A percentile compares a stretch with the other conserved stretches of the same genome.
Conservation (phyloP, 495 filamentous ascomycete genomes). For the Tetracladium setigerum region DNA sequence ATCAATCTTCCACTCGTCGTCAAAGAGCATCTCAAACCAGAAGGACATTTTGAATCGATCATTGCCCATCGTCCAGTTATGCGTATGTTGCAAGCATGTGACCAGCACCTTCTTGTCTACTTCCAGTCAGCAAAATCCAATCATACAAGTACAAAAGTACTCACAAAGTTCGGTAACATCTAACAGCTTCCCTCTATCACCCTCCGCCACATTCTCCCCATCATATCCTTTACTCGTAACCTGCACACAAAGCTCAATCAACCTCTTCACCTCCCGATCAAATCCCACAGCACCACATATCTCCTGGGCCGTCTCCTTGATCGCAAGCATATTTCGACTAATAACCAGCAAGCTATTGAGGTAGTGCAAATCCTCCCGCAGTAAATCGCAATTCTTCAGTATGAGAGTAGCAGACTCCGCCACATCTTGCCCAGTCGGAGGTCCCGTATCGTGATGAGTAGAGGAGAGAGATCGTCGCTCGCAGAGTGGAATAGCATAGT, state of each 20-base stretch:
- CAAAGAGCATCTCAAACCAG: slow-evolving; percentile 77
- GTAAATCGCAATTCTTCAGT: slow-evolving; percentile 61
- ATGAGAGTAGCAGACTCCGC: slow-evolving; percentile 65
- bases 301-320: slow-evolving; percentile 76
- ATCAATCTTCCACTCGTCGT: slow-evolving; percentile 39
- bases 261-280: slow-evolving; percentile 73
- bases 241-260: slow-evolving; percentile 76
- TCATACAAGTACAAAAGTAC: slow-evolving; percentile 7
- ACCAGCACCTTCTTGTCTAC: slow-evolving; percentile 82
- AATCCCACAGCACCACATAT: slow-evolving; percentile 72
- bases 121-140: slow-evolving; percentile 5
- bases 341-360: slow-evolving; percentile 81
- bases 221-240: slow-evolving; percentile 88
- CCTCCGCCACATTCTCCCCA: slow-evolving; percentile 71
- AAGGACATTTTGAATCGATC: slow-evolving; percentile 86
- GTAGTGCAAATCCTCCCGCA: slow-evolving; percentile 76
- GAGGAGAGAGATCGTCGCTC: slow-evolving; percentile 53
- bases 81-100: slow-evolving; percentile 80
- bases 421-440: slow-evolving; percentile 32
- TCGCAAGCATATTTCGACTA: slow-evolving; percentile 75
- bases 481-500: slow-evolving; percentile 51
- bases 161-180: slow-evolving; percentile 49
- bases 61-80: slow-evolving; percentile 88
- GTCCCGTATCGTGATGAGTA: slow-evolving; percentile 15
- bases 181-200: slow-evolving; percentile 35